A percentile compares a stretch with the other conserved stretches of the same genome.
Conservation (phyloP, 176 grass and related monocot species). For the Aegilops speltoides region DNA sequence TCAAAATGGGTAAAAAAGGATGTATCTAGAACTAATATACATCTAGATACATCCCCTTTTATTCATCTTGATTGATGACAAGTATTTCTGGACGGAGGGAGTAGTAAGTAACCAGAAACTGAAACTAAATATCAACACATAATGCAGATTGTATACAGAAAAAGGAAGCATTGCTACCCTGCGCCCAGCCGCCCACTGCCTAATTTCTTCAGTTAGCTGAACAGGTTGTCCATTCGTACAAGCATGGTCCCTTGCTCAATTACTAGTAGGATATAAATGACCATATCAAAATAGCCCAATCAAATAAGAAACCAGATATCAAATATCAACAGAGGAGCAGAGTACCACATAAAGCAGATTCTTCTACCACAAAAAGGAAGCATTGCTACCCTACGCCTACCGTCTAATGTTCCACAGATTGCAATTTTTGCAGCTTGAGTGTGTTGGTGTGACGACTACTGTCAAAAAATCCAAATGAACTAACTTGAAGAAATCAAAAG, state of each 20-base stretch:
- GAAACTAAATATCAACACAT: not conserved
- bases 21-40: too few species aligned
- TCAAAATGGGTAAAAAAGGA: too few species aligned
- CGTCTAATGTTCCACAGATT: not conserved
- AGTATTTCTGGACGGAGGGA: too few species aligned
- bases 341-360: not conserved
- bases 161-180: not conserved
- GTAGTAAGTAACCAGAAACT: not conserved
- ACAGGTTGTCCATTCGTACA: not conserved
- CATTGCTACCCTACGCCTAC: not conserved
- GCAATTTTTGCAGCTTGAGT: not conserved
- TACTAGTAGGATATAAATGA: not conserved
- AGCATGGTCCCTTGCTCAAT: not conserved
- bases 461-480: too few species aligned
- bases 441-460: not conserved
- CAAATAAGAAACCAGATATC: too few species aligned
- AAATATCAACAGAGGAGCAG: not conserved
- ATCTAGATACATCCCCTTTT: too few species aligned
- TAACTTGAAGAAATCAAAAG: too few species aligned
- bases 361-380: not conserved
- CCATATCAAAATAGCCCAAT: not conserved
- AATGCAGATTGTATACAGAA: not conserved
- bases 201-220: conserved; percentile 16
- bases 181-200: not conserved
- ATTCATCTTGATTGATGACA: too few species aligned